Percentiles rank a stretch among this genome's conserved stretches.
These are phyloP conservation scores for Solanum chacoense DNA, from an alignment of 305 asterid species.

Conservation along the genomic window DNA sequence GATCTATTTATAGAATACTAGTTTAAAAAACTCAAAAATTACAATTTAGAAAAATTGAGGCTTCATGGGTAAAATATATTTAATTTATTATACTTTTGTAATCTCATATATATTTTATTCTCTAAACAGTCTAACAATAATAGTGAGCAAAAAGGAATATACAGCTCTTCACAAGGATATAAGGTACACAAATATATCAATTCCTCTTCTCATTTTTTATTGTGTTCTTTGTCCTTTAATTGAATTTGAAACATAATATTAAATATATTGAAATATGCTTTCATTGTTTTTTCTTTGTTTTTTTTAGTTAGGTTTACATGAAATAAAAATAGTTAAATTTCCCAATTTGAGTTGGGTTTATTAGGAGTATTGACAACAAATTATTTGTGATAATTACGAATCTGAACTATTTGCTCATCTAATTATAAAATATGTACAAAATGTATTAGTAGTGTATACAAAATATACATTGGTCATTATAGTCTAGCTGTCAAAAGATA, in stretches of 20 bases:
- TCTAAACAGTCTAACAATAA: neutral
- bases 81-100: neutral
- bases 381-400: accelerated
- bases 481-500: neutral
- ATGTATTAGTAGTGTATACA: neutral
- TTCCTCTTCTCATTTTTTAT: neutral
- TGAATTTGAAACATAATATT: neutral
- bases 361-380: neutral
- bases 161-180: neutral
- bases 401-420: accelerated
- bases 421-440: too few species aligned
- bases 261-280: neutral
- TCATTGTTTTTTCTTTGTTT: too few species aligned
- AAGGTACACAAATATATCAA: neutral
- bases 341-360: neutral
- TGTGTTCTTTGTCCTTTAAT: neutral
- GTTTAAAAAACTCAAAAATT: neutral
- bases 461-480: neutral
- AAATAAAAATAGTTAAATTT: too few species aligned
- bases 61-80: neutral
- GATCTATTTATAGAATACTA: neutral
- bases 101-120: neutral
- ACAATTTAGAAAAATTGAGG: neutral
- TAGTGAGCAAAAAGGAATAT: neutral
- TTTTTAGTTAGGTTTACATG: neutral